phyloP scores from a whole-genome alignment of 2,329 filamentous ascomycete genomes.

The Gnomoniopsis smithogilvyi region DNA sequence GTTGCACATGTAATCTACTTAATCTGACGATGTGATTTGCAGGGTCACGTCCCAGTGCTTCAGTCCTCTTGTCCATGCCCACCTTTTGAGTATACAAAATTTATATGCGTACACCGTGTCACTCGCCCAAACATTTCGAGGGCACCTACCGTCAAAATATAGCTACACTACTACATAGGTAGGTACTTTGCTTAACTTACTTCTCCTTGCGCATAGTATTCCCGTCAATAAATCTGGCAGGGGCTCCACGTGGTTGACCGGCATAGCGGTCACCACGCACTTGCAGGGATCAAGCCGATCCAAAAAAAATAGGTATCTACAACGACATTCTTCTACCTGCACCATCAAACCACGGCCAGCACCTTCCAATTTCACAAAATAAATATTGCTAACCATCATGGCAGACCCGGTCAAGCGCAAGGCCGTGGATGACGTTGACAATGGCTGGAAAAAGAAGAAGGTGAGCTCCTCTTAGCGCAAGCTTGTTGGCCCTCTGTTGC shows the following conservation, averaged over 20 bases:
- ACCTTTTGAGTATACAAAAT: no score
- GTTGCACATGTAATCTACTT: no score
- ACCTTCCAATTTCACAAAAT: neutral
- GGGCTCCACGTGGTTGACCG: neutral
- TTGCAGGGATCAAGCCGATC: neutral
- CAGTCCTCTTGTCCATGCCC: no score
- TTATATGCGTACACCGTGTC: no score
- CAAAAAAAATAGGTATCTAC: neutral
- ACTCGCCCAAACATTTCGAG: no score
- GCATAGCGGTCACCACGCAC: slow-evolving; percentile 12
- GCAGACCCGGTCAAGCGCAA: slow-evolving; percentile 12
- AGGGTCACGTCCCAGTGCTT: no score
- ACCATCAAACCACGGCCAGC: neutral
- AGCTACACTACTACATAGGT: no score
- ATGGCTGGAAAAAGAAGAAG: slow-evolving; percentile 15
- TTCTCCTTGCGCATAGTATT: neutral
- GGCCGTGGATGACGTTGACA: neutral
- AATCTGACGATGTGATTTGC: no score
- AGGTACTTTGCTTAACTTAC: no score
- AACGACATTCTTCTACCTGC: neutral
- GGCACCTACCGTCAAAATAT: no score
- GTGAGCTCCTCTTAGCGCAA: neutral
- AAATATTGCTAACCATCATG: neutral
- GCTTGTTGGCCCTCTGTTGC: neutral
- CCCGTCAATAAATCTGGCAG: neutral